Evolutionary conservation across 2,329 filamentous ascomycete species (phyloP).

Genomic region (Alternaria sp.): DNA sequence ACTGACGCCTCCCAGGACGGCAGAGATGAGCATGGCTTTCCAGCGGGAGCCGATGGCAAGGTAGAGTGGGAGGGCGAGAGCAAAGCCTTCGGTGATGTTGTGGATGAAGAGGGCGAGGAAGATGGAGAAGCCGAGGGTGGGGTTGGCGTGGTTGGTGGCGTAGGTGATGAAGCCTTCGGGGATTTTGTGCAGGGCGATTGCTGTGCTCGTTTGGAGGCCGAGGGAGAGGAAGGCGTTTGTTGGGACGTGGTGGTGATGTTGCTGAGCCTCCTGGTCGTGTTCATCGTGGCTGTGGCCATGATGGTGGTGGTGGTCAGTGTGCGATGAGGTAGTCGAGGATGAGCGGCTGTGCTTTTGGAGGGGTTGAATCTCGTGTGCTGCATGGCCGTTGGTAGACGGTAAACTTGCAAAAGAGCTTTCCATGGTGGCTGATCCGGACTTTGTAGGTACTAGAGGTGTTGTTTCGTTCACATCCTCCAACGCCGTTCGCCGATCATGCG

Average conservation of each 20-base stretch:
- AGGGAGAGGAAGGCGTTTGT: conserved; percentile 93
- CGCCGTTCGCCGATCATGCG: conserved; percentile 38
- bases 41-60: conserved; percentile 82
- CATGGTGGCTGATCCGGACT: conserved; percentile 32
- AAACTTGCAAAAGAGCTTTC: conserved; percentile 28
- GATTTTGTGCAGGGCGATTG: conserved; percentile 95
- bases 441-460: conserved; percentile 27
- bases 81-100: conserved; percentile 97
- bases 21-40: conserved; percentile 84
- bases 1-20: conserved; percentile 81
- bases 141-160: conserved; percentile 95
- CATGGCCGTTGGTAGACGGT: conserved; percentile 17
- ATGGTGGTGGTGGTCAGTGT: conserved; percentile 7
- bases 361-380: conserved; percentile 5
- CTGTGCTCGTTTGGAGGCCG: conserved; percentile 93
- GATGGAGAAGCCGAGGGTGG: conserved; percentile 83
- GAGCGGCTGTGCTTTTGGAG: conserved; percentile 21
- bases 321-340: conserved; percentile 22
- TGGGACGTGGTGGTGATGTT: conserved; percentile 95
- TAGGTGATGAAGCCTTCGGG: conserved; percentile 90
- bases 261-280: conserved; percentile 12
- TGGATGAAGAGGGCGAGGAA: conserved; percentile 97
- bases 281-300: conserved; percentile 2
- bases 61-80: conserved; percentile 89
- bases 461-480: conserved; percentile 40